These are phyloP conservation scores for Stenocarpella maydis DNA, from an alignment of 2,329 filamentous ascomycete species.

Conservation along the genomic window DNA sequence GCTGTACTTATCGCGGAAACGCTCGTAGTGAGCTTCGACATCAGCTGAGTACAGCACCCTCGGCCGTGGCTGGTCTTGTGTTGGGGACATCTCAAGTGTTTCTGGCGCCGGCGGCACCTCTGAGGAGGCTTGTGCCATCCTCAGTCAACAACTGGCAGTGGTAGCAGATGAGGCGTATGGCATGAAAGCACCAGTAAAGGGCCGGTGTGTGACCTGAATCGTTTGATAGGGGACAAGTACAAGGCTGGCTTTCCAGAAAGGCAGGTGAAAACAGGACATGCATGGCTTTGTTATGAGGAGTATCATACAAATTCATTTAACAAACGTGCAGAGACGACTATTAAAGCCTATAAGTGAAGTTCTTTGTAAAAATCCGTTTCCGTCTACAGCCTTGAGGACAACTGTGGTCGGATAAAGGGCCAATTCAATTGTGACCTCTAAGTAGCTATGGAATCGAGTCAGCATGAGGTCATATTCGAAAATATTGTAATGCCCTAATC, in stretches of 20 bases:
- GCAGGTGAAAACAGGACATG: background rate
- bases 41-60: background rate
- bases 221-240: background rate
- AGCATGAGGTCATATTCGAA: no score
- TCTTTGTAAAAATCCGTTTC: slow-evolving; percentile 5
- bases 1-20: background rate
- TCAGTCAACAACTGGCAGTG: background rate
- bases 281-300: background rate
- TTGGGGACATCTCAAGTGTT: no score
- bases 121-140: no score
- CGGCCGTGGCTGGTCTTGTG: no score
- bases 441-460: no score
- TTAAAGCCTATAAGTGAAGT: no score
- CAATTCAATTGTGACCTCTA: background rate
- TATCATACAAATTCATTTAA: background rate
- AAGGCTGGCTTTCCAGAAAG: background rate
- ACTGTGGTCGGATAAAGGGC: background rate
- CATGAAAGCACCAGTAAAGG: background rate
- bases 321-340: background rate
- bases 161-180: background rate
- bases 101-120: background rate
- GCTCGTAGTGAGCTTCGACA: background rate
- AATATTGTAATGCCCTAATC: background rate
- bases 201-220: no score
- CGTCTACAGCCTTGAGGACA: background rate